Evolutionary conservation across 495 filamentous ascomycete genomes (phyloP).

Genomic region (Pseudevernia furfuracea): DNA sequence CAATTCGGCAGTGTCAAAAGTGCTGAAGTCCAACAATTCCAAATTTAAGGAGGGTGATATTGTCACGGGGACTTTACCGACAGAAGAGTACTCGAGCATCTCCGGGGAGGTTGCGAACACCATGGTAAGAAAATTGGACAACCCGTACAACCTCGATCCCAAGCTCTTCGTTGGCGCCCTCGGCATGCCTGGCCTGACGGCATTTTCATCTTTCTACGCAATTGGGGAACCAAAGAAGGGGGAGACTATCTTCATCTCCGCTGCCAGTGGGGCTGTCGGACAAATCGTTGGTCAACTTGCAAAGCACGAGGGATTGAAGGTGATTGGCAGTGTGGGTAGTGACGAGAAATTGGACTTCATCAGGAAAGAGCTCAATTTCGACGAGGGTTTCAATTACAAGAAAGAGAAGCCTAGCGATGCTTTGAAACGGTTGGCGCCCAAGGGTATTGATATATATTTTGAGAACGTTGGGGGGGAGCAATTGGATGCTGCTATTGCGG

Average conservation of each 20-base stretch:
- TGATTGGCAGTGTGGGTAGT: conserved; percentile 68
- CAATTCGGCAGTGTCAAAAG: conserved; percentile 50
- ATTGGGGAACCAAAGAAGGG: conserved; percentile 74
- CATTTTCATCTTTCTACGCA: conserved; percentile 61
- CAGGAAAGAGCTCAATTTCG: conserved; percentile 56
- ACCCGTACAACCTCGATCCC: conserved; percentile 55
- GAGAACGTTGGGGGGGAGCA: conserved; percentile 93
- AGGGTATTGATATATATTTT: conserved; percentile 91
- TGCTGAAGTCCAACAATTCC: conserved; percentile 56
- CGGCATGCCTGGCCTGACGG: conserved; percentile 76
- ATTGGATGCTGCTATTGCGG: conserved; percentile 65
- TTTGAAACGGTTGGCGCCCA: conserved; percentile 62
- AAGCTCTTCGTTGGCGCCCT: conserved; percentile 58
- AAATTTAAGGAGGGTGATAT: conserved; percentile 60
- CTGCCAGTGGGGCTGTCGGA: conserved; percentile 69
- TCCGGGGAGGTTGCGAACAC: conserved; percentile 26
- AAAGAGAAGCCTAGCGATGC: conserved; percentile 62
- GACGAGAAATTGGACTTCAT: conserved; percentile 66
- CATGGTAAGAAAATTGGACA: conserved; percentile 43
- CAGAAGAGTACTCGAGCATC: conserved; percentile 55
- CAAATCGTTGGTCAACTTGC: conserved; percentile 70
- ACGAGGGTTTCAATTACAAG: conserved; percentile 72
- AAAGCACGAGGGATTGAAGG: conserved; percentile 75
- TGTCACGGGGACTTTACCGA: conserved; percentile 49
- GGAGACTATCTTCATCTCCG: conserved; percentile 70